Evolutionary conservation across 257 asterid species (phyloP).

Genomic region (Primulina huaijiensis): DNA sequence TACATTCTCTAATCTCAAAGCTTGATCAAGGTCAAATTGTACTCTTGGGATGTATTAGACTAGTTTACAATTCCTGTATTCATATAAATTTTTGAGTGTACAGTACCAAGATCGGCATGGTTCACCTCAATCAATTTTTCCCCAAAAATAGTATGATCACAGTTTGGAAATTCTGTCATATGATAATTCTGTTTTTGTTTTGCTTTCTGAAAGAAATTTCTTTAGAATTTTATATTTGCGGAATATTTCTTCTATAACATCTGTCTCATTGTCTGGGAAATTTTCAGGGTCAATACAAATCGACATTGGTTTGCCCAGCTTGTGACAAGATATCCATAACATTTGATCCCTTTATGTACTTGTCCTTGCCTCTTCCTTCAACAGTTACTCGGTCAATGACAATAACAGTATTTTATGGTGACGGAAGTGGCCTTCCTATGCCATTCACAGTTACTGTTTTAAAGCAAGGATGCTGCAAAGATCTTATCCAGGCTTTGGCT

Average conservation of each 20-base stretch:
- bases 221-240: neutral
- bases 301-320: conserved; percentile 85
- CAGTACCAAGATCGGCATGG: neutral
- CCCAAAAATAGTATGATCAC: neutral
- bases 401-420: conserved; percentile 74
- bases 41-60: neutral
- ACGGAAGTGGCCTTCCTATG: conserved; percentile 88
- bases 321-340: conserved; percentile 87
- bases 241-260: conserved; percentile 9
- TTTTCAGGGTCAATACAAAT: conserved; percentile 94
- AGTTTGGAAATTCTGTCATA: neutral
- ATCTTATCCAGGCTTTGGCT: conserved; percentile 69
- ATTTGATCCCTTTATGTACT: conserved; percentile 96
- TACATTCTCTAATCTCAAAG: neutral
- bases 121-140: conserved; percentile 7
- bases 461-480: conserved; percentile 82
- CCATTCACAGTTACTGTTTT: conserved; percentile 77
- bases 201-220: neutral
- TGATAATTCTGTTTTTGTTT: conserved; percentile 3
- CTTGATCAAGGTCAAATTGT: neutral
- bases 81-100: neutral
- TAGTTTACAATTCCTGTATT: neutral
- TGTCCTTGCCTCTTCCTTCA: conserved; percentile 94
- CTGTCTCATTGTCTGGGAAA: conserved; percentile 20
- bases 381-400: conserved; percentile 79